Conservation (phyloP, 768 basidiomycete species). For the Suillus luteus region DNA sequence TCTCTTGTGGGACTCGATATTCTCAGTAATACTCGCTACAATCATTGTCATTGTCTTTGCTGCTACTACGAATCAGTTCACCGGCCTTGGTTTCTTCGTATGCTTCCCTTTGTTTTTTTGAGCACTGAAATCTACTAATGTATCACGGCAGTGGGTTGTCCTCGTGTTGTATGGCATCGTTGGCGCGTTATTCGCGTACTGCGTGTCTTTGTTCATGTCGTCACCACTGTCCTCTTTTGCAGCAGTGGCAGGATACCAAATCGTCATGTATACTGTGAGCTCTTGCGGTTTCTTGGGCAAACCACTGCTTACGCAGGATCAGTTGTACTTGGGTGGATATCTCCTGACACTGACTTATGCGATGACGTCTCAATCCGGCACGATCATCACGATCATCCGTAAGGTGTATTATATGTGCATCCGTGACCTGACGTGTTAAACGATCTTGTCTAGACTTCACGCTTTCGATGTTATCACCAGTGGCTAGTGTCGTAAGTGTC, state of each 20-base stretch:
- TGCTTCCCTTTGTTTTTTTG: constrained; percentile 32
- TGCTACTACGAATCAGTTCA: constrained; percentile 58
- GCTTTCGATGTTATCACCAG: constrained; percentile 64
- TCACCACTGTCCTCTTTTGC: constrained; percentile 78
- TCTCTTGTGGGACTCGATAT: constrained; percentile 69
- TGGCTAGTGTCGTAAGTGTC: constrained; percentile 63
- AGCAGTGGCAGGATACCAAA: constrained; percentile 68
- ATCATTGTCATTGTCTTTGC: constrained; percentile 68
- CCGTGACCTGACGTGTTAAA: neutral
- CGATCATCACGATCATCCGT: constrained; percentile 63
- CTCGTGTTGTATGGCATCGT: constrained; percentile 71
- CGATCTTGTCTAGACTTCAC: constrained; percentile 52
- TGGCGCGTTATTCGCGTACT: constrained; percentile 69
- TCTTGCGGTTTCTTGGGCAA: neutral
- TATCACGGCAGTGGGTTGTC: constrained; percentile 58
- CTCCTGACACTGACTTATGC: constrained; percentile 76
- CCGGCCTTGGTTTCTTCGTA: constrained; percentile 63
- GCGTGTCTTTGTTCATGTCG: constrained; percentile 56
- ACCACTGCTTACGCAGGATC: neutral
- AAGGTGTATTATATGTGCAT: constrained; percentile 18
- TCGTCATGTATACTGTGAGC: constrained; percentile 71
- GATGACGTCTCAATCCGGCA: constrained; percentile 53
- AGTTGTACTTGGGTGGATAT: constrained; percentile 70
- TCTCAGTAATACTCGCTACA: constrained; percentile 59
- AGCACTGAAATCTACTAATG: constrained; percentile 8